These are phyloP conservation scores for Suzukiozyma palmioleophila DNA, from an alignment of 1,139 yeast genomes.

Conservation along the genomic window DNA sequence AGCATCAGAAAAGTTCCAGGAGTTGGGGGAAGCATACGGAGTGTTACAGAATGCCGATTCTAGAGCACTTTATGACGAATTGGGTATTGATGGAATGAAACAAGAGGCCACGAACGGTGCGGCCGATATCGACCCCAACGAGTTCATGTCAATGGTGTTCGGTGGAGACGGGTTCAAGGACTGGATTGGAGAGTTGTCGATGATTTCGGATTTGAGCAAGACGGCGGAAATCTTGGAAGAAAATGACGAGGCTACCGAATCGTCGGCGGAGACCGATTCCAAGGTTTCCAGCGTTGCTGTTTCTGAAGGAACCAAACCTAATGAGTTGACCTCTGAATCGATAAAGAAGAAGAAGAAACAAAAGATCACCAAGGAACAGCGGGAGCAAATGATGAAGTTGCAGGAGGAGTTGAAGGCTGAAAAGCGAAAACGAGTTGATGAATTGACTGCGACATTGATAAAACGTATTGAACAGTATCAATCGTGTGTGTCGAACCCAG, in stretches of 20 bases:
- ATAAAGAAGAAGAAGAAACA: conserved; percentile 27
- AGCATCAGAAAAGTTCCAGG: conserved; percentile 94
- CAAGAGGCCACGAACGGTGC: conserved; percentile 18
- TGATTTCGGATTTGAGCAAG: conserved; percentile 74
- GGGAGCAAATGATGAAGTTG: conserved; percentile 49
- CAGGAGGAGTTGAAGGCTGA: conserved; percentile 55
- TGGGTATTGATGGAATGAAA: conserved; percentile 42
- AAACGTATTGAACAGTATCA: conserved; percentile 38
- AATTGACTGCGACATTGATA: conserved; percentile 45
- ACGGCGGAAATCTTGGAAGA: conserved; percentile 58
- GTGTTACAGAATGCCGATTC: conserved; percentile 33
- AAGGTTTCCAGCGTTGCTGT: conserved; percentile 8
- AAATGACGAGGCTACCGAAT: conserved; percentile 17
- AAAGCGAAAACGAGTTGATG: conserved; percentile 51
- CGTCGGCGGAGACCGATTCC: conserved; percentile 1
- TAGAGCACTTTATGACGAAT: conserved; percentile 38
- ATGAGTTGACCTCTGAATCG: conserved; percentile 15
- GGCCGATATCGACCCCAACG: conserved; percentile 33
- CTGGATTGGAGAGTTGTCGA: conserved; percentile 85
- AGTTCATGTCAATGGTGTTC: conserved; percentile 73
- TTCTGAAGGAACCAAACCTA: conserved; percentile 3
- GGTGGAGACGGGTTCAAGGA: conserved; percentile 72
- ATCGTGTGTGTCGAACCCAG: conserved; percentile 21
- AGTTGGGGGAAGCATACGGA: conserved; percentile 56
- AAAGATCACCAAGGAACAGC: conserved; percentile 46